These are phyloP conservation scores for Haematococcus sp. DNA, from an alignment of 139 green algal genomes.

Conservation along the genomic window DNA sequence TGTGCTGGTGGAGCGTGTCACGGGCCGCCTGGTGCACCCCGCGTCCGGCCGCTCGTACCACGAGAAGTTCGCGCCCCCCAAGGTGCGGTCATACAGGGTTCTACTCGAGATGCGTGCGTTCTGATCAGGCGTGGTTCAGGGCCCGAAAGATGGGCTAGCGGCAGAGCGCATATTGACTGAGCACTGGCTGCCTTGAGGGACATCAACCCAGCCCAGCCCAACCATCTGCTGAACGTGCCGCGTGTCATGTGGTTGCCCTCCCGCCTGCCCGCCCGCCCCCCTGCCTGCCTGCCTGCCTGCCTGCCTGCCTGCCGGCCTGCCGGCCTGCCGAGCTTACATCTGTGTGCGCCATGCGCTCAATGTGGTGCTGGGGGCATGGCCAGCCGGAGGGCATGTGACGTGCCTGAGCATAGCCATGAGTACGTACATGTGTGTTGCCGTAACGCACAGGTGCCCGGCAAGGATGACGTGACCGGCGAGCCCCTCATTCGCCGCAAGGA, in stretches of 20 bases:
- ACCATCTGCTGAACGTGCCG: background rate
- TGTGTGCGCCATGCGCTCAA: too few species aligned
- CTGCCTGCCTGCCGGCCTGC: too few species aligned
- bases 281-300: too few species aligned
- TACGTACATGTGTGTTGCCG: too few species aligned
- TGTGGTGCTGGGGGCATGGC: too few species aligned
- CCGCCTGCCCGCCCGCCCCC: too few species aligned
- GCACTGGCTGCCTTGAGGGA: too few species aligned
- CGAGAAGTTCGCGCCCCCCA: constrained; percentile 91
- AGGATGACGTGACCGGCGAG: constrained; percentile 81
- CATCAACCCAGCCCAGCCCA: background rate
- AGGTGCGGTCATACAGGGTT: constrained; percentile 45
- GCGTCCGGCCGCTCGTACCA: constrained; percentile 93
- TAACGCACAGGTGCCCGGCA: constrained; percentile 37
- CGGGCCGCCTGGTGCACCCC: constrained; percentile 89
- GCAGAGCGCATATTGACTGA: too few species aligned
- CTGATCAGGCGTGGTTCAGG: background rate
- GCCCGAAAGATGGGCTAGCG: background rate
- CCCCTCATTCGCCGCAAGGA: constrained; percentile 95
- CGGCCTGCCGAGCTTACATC: too few species aligned
- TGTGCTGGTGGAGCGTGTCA: constrained; percentile 90
- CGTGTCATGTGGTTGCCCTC: too few species aligned
- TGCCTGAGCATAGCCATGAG: too few species aligned
- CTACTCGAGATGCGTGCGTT: background rate
- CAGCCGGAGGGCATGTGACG: too few species aligned